A percentile compares a stretch with the other conserved stretches of the same genome.
Evolutionary conservation across 1,284 basidiomycete species (phyloP).

Genomic region (Trichosporon sp.): DNA sequence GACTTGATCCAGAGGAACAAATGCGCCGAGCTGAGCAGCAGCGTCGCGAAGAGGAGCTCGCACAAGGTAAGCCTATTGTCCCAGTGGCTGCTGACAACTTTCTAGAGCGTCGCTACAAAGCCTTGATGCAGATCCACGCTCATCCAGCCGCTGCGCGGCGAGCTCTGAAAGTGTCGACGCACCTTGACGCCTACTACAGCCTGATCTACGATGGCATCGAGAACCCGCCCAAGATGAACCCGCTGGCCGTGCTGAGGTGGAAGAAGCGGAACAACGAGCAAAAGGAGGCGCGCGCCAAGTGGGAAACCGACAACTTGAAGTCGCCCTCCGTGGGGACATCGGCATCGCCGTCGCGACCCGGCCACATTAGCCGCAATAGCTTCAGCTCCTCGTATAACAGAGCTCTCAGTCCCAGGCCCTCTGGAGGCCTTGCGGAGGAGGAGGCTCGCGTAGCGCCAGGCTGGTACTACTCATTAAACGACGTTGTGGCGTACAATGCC

Average conservation of each 20-base stretch:
- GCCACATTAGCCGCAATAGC: slow-evolving; percentile 9
- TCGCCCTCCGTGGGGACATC: neutral
- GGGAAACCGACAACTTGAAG: slow-evolving; percentile 36
- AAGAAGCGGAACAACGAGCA: slow-evolving; percentile 42
- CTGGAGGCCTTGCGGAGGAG: neutral
- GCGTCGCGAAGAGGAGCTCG: slow-evolving; percentile 46
- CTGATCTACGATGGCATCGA: slow-evolving; percentile 49
- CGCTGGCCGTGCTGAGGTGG: slow-evolving; percentile 51
- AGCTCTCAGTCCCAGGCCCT: neutral
- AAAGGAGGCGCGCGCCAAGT: slow-evolving; percentile 36
- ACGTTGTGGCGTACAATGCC: slow-evolving; percentile 43
- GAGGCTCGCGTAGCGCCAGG: slow-evolving; percentile 26
- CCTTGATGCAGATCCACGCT: slow-evolving; percentile 48
- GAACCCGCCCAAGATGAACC: slow-evolving; percentile 48
- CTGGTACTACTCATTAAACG: slow-evolving; percentile 49
- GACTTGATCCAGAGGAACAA: slow-evolving; percentile 34
- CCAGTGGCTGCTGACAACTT: slow-evolving; percentile 16
- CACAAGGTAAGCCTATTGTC: slow-evolving; percentile 43
- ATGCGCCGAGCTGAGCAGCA: slow-evolving; percentile 44
- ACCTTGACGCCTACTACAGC: slow-evolving; percentile 52
- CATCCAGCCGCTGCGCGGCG: slow-evolving; percentile 49
- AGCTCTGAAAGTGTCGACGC: slow-evolving; percentile 45
- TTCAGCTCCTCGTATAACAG: slow-evolving; percentile 2
- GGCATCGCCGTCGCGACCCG: neutral
- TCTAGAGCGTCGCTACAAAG: slow-evolving; percentile 48